A percentile compares a stretch with the other conserved stretches of the same genome.
phyloP scores from a whole-genome alignment of 495 filamentous ascomycete genomes.

The Acidiella bohemica region DNA sequence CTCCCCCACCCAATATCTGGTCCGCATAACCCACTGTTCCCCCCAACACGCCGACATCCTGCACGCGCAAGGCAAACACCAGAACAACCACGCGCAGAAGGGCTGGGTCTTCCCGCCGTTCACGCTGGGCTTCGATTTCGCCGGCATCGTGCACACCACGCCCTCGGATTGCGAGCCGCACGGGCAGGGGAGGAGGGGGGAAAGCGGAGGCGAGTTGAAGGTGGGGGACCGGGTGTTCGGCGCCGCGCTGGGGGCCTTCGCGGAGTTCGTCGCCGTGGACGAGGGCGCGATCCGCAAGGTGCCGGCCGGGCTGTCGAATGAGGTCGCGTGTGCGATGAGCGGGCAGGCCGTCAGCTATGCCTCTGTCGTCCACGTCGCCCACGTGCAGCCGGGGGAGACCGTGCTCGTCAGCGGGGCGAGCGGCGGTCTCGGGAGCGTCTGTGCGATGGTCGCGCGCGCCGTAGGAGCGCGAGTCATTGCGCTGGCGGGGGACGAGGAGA shows the following conservation, averaged over 20 bases:
- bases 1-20: conserved; percentile 7
- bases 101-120: conserved; percentile 25
- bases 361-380: conserved; percentile 20
- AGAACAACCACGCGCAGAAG: conserved; percentile 19
- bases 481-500: conserved; percentile 21
- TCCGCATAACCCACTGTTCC: conserved; percentile 20
- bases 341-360: conserved; percentile 30
- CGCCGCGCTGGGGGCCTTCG: conserved; percentile 27
- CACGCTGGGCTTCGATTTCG: conserved; percentile 32
- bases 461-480: conserved; percentile 23
- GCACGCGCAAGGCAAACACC: conserved; percentile 29
- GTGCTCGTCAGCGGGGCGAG: conserved; percentile 31
- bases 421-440: conserved; percentile 27
- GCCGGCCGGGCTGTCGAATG: conserved; percentile 18
- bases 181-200: too few species aligned
- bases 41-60: conserved; percentile 35
- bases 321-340: conserved; percentile 24
- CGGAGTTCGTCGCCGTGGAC: conserved; percentile 26
- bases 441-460: conserved; percentile 25
- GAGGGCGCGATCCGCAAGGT: conserved; percentile 20
- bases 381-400: conserved; percentile 21
- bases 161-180: too few species aligned
- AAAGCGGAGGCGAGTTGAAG: conserved; percentile 1
- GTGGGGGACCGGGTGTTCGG: conserved; percentile 28
- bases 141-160: conserved; percentile 21